Conservation (phyloP, 352 stramenopile genomes). For the Peronospora belbahrii region DNA sequence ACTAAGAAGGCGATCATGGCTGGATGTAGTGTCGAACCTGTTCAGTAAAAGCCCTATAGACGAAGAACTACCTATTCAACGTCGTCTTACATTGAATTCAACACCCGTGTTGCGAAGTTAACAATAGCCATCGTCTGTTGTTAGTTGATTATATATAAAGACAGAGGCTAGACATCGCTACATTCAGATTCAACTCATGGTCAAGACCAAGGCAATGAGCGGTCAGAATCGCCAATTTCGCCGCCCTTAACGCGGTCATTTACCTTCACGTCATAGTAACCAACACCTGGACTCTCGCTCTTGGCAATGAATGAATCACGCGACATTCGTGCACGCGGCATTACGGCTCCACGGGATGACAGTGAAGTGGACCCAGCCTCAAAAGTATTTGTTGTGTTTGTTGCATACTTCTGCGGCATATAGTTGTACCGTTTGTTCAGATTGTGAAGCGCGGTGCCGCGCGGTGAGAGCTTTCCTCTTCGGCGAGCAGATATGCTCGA, state of each 20-base stretch:
- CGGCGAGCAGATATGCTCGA: slow-evolving; percentile 26
- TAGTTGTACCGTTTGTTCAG: slow-evolving; percentile 63
- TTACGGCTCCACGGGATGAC: slow-evolving; percentile 61
- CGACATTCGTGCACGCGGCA: slow-evolving; percentile 48
- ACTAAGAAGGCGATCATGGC: not conserved
- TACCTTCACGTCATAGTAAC: slow-evolving; percentile 72
- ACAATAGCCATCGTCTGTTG: slow-evolving; percentile 4
- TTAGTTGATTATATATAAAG: slow-evolving; percentile 12
- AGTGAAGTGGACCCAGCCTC: slow-evolving; percentile 45
- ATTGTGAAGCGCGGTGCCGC: slow-evolving; percentile 37
- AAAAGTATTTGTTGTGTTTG: slow-evolving; percentile 21
- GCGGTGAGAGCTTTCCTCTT: slow-evolving; percentile 24
- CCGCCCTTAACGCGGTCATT: slow-evolving; percentile 56
- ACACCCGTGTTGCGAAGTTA: not conserved
- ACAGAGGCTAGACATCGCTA: slow-evolving; percentile 8
- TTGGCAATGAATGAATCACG: slow-evolving; percentile 69
- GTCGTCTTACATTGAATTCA: not conserved
- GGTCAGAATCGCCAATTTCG: slow-evolving; percentile 70
- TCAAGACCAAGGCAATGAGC: slow-evolving; percentile 55
- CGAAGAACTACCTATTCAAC: slow-evolving; percentile 1
- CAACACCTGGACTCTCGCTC: slow-evolving; percentile 60
- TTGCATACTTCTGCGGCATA: slow-evolving; percentile 51
- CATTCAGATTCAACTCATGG: not conserved
- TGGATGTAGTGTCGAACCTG: not conserved
- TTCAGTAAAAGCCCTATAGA: slow-evolving; percentile 1